Evolutionary conservation across 306 rosid species (phyloP).

Genomic region (Vigna mungo): DNA sequence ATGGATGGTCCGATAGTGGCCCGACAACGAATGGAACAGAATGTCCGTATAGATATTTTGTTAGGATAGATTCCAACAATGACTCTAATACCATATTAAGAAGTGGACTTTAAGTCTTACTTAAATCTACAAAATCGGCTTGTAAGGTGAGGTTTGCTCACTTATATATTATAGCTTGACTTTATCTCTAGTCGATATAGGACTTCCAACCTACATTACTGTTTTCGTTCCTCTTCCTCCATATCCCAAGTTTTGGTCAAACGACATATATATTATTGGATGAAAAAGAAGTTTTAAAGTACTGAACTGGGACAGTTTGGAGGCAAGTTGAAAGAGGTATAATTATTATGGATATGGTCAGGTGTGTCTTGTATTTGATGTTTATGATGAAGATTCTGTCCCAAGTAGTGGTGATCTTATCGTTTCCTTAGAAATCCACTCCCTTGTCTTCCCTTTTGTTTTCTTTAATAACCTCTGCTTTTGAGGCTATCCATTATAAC

Average conservation of each 20-base stretch:
- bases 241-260: neutral
- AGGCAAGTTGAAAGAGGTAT: constrained; percentile 22
- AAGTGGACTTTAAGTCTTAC: too few relatives aligned
- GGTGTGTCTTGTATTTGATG: constrained; percentile 45
- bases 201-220: neutral
- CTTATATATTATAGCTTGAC: too few relatives aligned
- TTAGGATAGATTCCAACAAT: too few relatives aligned
- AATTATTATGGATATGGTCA: constrained; percentile 22
- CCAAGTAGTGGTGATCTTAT: constrained; percentile 52
- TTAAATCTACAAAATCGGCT: too few relatives aligned
- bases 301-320: constrained; percentile 31
- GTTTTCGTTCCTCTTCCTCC: neutral
- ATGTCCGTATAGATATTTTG: too few relatives aligned
- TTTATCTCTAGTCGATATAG: too few relatives aligned
- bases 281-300: neutral
- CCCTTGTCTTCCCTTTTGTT: constrained; percentile 17
- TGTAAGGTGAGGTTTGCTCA: too few relatives aligned
- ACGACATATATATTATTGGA: neutral
- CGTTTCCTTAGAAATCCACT: constrained; percentile 42
- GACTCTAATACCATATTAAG: too few relatives aligned
- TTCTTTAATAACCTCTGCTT: constrained; percentile 48
- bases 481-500: constrained; percentile 48
- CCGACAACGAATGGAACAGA: too few relatives aligned
- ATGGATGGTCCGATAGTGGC: too few relatives aligned
- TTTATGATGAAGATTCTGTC: constrained; percentile 45